Base-by-base conservation (phyloP, 208 protist genomes). In the Trichomonas tenax region DNA sequence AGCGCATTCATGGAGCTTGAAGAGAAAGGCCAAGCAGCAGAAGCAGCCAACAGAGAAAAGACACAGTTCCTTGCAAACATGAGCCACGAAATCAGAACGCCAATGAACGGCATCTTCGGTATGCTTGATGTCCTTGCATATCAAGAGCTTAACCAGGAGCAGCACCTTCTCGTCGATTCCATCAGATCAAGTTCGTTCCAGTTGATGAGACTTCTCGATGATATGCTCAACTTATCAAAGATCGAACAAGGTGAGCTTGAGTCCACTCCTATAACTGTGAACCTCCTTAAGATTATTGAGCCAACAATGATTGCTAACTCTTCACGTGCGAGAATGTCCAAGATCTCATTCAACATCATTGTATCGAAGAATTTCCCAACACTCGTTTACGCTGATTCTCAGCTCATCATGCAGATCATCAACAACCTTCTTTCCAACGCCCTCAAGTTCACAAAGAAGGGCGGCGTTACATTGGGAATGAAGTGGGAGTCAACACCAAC, bases 11-110 rank as follows among this genome's bases (percentile, higher is more conserved):
- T 51, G 34, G 86, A 95, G 21, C 41, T 95, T 3, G 31, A 58
- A 46, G 26, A 95, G 21, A 41, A 46, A 58, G n/a, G 26, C n/a
- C 21, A n/a, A 51, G 26, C 31, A 36, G 86, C 86, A 31, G 86
- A 95, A 95, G 41, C 8, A 46, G 86, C 44, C 0, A 41, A 63
- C 10, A 36, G 86, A 6, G 40, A 46, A 31, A 95, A 95, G 31
- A 95, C 86, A 4, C n/a, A 51, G 34, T 98, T 98, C 86, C 63
- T 98, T 11, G 96, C 96, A 10, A 96, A 49, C 26, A 97, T 98
- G 96, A 97, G 96, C 82, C 97, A 98, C 51, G 97, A 97, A 97
- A 95, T 98, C 11, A 49, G 97, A 40, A 98, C 97, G 9, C 97
- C 97, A 34, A 49, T 98, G 63, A 96, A 97, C 84, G 97, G 96